Conservation (phyloP, 768 basidiomycete genomes). For the Leucosporidium scottii region DNA sequence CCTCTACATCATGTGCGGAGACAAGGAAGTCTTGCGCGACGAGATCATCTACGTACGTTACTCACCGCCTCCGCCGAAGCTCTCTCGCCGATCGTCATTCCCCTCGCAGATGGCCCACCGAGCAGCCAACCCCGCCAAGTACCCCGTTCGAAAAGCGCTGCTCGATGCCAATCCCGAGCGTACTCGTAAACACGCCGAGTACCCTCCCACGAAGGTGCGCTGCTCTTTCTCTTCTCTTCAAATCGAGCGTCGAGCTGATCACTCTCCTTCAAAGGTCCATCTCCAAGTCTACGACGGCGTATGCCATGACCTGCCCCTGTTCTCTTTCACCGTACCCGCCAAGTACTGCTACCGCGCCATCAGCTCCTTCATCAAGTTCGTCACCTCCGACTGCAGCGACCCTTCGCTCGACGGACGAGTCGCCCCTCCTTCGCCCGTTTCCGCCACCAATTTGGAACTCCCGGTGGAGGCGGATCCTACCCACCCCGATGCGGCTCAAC, state of each 20-base stretch:
- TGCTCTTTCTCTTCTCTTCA: neutral
- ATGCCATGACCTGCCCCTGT: conserved; percentile 36
- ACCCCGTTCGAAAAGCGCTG: conserved; percentile 55
- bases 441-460: neutral
- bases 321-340: conserved; percentile 41
- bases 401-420: conserved; percentile 16
- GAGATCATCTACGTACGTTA: conserved; percentile 72
- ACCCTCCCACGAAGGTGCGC: conserved; percentile 33
- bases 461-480: conserved; percentile 10
- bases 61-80: neutral
- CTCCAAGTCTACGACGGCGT: conserved; percentile 35
- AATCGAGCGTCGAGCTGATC: neutral
- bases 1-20: conserved; percentile 68
- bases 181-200: conserved; percentile 10
- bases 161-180: conserved; percentile 46
- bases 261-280: conserved; percentile 20
- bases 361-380: conserved; percentile 43
- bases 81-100: neutral
- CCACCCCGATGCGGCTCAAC: neutral
- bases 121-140: conserved; percentile 74
- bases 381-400: conserved; percentile 33
- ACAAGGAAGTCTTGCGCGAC: conserved; percentile 85
- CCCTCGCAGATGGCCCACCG: conserved; percentile 58
- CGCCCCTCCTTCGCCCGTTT: neutral
- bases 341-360: conserved; percentile 45